Base-by-base conservation (phyloP, 768 basidiomycete species). In the Leccinellum albellum region DNA sequence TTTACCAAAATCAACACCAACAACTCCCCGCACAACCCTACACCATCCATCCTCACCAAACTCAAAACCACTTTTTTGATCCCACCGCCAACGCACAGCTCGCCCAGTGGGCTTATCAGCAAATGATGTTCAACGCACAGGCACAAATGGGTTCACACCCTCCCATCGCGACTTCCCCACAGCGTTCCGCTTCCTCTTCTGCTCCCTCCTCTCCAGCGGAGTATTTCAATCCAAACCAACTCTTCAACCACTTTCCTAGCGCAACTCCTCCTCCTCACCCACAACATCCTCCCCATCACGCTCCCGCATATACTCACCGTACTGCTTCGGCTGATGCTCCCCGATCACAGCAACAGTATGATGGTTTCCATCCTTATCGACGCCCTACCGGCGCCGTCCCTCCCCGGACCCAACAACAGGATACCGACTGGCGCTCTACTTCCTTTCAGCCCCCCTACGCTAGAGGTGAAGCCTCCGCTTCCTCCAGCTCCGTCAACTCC, bases 81-180 rank as follows among this genome's bases (percentile, higher is more conserved):
- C 88, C 87, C 14, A 73, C 82, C 12, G 85, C 87, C 61, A 87
- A 87, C 52, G 88, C 87, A 61, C 82, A 90, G 55, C 83, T 85
- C 55, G 86, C 89, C 3, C 88, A 89, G 70, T 93, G 91, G 90
- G 88, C 90, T 35, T 93, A 93, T 74, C 90, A 91, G 73, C 90
- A 92, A 66, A 91, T 92, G 90, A 85, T 93, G 85, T 88, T 84
- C 85, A 85, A 48, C 82, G 74, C 78, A n/a, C 76, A 82, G 62
- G 68, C 69, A 9, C 69, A 70, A 61, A 71, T 78, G 65, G 78
- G 79, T 51, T 70, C 74, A 26, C 73, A 68, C 56, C 44, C 68
- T 29, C 64, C 61, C 26, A 55, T 68, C 45, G 45, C 63, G 1
- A 65, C 67, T 17, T 8, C 58, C 6, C 35, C 60, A 0, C 80